These are phyloP conservation scores for Tritrichomonas musculus DNA, from an alignment of 208 protist genomes.

Conservation along the genomic window DNA sequence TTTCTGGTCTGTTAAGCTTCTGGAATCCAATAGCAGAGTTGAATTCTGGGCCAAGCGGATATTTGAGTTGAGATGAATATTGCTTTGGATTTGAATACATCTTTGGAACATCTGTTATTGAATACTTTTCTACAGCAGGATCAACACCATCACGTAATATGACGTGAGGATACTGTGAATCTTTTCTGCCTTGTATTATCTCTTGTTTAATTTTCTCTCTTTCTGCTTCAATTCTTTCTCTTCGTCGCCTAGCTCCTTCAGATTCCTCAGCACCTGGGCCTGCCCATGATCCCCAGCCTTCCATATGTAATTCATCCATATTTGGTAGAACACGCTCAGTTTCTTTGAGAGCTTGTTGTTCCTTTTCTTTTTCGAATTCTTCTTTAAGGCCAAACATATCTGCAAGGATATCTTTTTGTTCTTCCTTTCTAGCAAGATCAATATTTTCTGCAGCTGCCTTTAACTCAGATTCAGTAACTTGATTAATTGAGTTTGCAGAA, in stretches of 20 bases:
- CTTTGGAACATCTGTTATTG: not conserved
- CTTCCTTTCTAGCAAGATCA: not conserved
- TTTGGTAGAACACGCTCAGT: not conserved
- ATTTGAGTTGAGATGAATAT: not conserved
- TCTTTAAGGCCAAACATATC: not conserved
- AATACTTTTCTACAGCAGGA: not conserved
- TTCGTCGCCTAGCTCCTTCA: not conserved
- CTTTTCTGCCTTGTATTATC: not conserved
- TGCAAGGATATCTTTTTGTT: not conserved
- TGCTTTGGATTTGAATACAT: slow-evolving; percentile 5
- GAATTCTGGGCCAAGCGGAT: slow-evolving; percentile 18
- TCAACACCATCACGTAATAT: not conserved
- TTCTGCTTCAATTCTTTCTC: not conserved
- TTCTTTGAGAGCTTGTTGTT: not conserved
- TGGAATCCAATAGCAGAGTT: not conserved
- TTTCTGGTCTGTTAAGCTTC: not conserved
- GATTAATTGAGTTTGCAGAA: not conserved
- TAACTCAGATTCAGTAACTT: not conserved
- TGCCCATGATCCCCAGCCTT: not conserved
- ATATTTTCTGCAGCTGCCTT: not conserved
- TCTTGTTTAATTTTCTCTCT: not conserved
- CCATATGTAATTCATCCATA: not conserved
- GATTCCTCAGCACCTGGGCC: not conserved
- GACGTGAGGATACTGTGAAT: not conserved
- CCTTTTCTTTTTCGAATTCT: slow-evolving; percentile 5